These are phyloP conservation scores for Pezicula rhizophila DNA, from an alignment of 2,329 filamentous ascomycete genomes.

Conservation along the genomic window DNA sequence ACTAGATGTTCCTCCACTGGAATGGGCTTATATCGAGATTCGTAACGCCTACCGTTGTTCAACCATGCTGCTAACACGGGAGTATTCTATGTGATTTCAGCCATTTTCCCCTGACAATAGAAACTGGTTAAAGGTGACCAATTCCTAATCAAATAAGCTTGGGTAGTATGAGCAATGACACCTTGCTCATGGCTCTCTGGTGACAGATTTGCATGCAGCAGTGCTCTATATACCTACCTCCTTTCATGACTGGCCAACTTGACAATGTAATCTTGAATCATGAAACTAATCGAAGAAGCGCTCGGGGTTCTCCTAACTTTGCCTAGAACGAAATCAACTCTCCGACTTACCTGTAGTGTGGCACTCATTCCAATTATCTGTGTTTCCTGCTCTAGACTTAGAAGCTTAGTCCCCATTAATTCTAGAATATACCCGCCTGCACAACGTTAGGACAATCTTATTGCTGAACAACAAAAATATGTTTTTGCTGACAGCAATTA, in stretches of 20 bases:
- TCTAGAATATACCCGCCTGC: conserved; percentile 62
- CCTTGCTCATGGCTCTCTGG: no score
- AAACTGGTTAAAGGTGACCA: no score
- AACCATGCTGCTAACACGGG: conserved; percentile 65
- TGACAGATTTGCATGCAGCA: background rate
- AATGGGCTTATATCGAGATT: conserved; percentile 68
- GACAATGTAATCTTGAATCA: background rate
- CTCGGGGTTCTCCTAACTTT: no score
- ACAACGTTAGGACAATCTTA: background rate
- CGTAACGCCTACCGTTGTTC: conserved; percentile 58
- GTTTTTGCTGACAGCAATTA: background rate
- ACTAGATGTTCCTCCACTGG: conserved; percentile 71
- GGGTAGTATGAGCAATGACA: no score
- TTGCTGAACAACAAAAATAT: background rate
- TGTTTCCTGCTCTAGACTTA: conserved; percentile 59
- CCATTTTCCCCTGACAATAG: no score
- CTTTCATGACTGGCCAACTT: background rate
- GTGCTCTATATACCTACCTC: no score
- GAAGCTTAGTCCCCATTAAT: conserved; percentile 65
- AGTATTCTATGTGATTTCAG: conserved; percentile 50
- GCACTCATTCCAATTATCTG: conserved; percentile 79
- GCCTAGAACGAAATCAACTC: no score
- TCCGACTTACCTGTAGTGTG: conserved; percentile 54
- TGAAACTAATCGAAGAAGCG: background rate
- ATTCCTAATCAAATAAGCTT: no score